Conservation (phyloP, 768 basidiomycete species). For the Thelephora ganbajun region DNA sequence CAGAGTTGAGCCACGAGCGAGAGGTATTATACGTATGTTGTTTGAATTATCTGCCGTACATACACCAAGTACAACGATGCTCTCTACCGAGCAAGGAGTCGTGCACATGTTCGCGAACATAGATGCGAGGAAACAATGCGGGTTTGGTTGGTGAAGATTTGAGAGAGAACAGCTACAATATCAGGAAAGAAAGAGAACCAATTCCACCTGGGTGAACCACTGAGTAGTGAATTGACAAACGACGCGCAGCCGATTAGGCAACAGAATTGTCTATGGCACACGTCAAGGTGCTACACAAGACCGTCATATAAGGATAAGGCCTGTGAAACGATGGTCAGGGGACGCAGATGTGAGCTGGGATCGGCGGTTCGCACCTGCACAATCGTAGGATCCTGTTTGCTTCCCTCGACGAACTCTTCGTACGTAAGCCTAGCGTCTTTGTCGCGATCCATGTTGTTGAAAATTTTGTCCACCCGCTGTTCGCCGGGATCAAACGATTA, state of each 20-base stretch:
- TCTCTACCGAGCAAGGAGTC: background rate
- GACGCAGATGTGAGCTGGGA: conserved; percentile 3
- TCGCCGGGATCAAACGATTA: background rate
- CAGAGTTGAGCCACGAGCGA: conserved; percentile 1
- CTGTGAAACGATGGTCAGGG: conserved; percentile 24
- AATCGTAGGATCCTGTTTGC: conserved; percentile 98
- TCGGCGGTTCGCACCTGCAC: conserved; percentile 55
- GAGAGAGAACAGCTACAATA: no score
- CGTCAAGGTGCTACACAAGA: conserved; percentile 40
- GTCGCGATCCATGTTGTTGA: conserved; percentile 92
- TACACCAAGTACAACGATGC: background rate
- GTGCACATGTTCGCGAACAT: no score
- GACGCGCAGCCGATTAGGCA: background rate
- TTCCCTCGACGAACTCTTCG: conserved; percentile 96
- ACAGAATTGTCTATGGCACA: no score
- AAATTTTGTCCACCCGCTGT: conserved; percentile 97
- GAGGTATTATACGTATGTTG: conserved; percentile 3
- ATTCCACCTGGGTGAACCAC: background rate
- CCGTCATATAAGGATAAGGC: conserved; percentile 93
- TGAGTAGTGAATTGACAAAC: background rate
- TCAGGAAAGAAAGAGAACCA: no score
- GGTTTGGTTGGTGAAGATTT: no score
- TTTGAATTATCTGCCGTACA: background rate
- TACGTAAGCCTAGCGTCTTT: conserved; percentile 88
- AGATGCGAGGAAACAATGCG: no score